Evolutionary conservation across 768 basidiomycete species (phyloP).

Genomic region (Amanita jacksonii): DNA sequence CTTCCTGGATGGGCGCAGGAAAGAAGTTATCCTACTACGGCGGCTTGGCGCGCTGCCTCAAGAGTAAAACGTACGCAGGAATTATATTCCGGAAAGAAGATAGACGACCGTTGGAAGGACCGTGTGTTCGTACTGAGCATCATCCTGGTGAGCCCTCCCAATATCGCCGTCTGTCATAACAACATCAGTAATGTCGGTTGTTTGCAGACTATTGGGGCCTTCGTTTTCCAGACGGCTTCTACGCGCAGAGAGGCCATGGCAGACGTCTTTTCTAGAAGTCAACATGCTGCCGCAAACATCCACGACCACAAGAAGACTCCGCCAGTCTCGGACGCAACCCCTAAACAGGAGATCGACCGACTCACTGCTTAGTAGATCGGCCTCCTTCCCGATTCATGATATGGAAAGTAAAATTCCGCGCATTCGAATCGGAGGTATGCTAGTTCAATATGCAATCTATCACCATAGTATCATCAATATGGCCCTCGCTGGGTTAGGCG

Average conservation of each 20-base stretch:
- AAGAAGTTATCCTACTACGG: slow-evolving; percentile 30
- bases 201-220: slow-evolving; percentile 18
- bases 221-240: slow-evolving; percentile 16
- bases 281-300: slow-evolving; percentile 5
- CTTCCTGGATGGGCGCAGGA: slow-evolving; percentile 41
- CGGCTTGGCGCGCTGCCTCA: slow-evolving; percentile 17
- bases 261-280: slow-evolving; percentile 13
- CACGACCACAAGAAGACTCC: not conserved
- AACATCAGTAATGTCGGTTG: not conserved
- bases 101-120: slow-evolving; percentile 45
- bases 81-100: slow-evolving; percentile 21
- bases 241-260: slow-evolving; percentile 19
- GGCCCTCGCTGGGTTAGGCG: too few species aligned
- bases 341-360: not conserved
- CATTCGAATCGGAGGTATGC: too few species aligned
- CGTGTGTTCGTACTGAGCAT: slow-evolving; percentile 37
- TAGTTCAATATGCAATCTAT: too few species aligned
- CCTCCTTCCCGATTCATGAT: too few species aligned
- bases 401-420: too few species aligned
- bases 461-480: too few species aligned
- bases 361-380: slow-evolving; percentile 4
- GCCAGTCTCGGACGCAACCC: not conserved
- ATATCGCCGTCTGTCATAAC: not conserved
- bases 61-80: slow-evolving; percentile 12
- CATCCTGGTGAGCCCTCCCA: slow-evolving; percentile 28